A percentile compares a stretch with the other conserved stretches of the same genome.
These are phyloP conservation scores for Fusarium clavum DNA, from an alignment of 2,329 filamentous ascomycete genomes.

Conservation along the genomic window DNA sequence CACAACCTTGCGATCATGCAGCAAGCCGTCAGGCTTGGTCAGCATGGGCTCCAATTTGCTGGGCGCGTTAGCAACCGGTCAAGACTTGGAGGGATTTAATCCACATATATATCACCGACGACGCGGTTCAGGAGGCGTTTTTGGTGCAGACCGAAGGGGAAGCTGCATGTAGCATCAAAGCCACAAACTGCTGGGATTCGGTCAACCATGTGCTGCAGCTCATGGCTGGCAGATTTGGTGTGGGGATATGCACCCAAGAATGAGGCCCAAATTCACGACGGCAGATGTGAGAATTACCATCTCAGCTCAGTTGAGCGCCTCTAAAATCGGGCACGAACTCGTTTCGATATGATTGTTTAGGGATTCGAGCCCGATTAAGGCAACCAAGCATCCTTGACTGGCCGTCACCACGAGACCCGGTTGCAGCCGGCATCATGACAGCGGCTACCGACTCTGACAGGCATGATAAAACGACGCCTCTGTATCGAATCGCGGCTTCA, in stretches of 20 bases:
- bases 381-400: slow-evolving; percentile 34
- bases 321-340: slow-evolving; percentile 27
- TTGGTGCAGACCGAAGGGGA: slow-evolving; percentile 37
- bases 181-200: slow-evolving; percentile 30
- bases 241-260: slow-evolving; percentile 19
- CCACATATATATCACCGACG: slow-evolving; percentile 33
- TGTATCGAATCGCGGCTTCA: slow-evolving; percentile 12
- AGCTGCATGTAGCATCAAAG: slow-evolving; percentile 35
- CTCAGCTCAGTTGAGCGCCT: slow-evolving; percentile 17
- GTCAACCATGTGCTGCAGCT: slow-evolving; percentile 18
- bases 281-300: slow-evolving; percentile 12
- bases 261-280: slow-evolving; percentile 34
- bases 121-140: slow-evolving; percentile 35
- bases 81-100: slow-evolving; percentile 32
- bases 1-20: slow-evolving; percentile 42
- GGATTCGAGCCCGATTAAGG: slow-evolving; percentile 31
- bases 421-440: slow-evolving; percentile 35
- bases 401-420: slow-evolving; percentile 39
- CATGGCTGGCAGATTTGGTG: slow-evolving; percentile 10
- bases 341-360: not conserved
- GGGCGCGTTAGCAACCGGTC: slow-evolving; percentile 35
- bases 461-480: slow-evolving; percentile 18
- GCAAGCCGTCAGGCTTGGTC: slow-evolving; percentile 32
- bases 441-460: slow-evolving; percentile 31
- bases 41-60: slow-evolving; percentile 33